Evolutionary conservation across 1,284 basidiomycete species (phyloP), one percentile per base, ranked within the genome.

Genomic region (Sporisorium iseilematis-ciliati): DNA sequence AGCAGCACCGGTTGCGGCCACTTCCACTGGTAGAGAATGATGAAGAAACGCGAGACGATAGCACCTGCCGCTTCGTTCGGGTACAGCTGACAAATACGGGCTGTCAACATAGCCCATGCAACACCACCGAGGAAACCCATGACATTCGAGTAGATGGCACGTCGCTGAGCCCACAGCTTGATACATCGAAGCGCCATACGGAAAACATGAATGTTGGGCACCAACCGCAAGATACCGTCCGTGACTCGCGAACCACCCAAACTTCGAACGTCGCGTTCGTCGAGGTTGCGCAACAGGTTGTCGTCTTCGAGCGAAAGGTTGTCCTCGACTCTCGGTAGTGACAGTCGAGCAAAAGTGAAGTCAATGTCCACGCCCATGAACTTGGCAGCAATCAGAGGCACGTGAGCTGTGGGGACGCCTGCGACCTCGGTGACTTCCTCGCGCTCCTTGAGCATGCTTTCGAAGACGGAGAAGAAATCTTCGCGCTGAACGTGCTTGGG

Each of bases 1-100:
- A 99, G 87, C 51, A 99, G 88, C 21, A 99, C 95, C 26, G 97
- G 97, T 85, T 97, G 94, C 16, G 97, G 97, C 97, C 97, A 99
- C 72, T 91, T 89, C 95, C 95, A 98, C 88, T 95, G 93, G 85
- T 94, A 93, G 90, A 95, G 93, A 80, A 98, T 95, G 66, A 95
- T 93, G 85, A 97, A 98, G 87, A 96, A 97, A 79, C 95, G 90
- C 87, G 93, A 94, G 80, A 99, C 94, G 81, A 99, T 95, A 2
- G 93, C 93, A 16, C 95, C 95, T 18, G 95, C 94, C 64, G 92
- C 91, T 31, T 94, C 94, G 79, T 93, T 97, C 33, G 97, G 97
- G 85, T 98, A 99, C 64, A 99, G 87, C 84, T 99, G 97, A 87
- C 97, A 99, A 89, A 99, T 95, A 84, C 97, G 91, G 51, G 97